These are phyloP conservation scores for Suillus luteus DNA, from an alignment of 768 basidiomycete genomes.

Conservation along the genomic window DNA sequence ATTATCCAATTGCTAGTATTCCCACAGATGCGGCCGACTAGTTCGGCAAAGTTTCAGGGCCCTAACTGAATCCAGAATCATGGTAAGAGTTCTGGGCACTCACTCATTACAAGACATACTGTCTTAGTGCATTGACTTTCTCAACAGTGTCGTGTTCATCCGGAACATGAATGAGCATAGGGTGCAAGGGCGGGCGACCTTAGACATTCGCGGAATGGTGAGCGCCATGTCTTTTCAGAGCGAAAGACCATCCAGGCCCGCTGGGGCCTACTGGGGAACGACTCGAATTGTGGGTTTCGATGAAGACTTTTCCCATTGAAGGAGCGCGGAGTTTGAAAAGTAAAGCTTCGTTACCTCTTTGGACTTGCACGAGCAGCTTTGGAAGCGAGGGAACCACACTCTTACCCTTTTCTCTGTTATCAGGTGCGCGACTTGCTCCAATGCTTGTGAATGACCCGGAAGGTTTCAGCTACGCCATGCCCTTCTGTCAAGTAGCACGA, in stretches of 20 bases:
- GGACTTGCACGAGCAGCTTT: not conserved
- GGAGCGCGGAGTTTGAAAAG: constrained; percentile 5
- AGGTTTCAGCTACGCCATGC: too few relatives aligned
- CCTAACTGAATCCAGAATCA: not conserved
- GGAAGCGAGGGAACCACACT: not conserved
- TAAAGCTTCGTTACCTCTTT: not conserved
- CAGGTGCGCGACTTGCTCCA: not conserved
- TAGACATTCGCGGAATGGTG: not conserved
- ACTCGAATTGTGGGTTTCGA: not conserved
- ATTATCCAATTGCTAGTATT: not conserved
- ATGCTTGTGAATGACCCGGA: too few relatives aligned
- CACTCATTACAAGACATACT: not conserved
- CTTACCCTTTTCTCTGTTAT: constrained; percentile 2
- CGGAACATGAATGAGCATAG: not conserved
- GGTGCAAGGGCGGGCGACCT: not conserved
- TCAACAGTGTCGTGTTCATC: not conserved
- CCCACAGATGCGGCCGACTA: not conserved
- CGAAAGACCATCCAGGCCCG: not conserved
- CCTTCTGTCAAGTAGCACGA: not conserved
- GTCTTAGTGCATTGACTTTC: not conserved
- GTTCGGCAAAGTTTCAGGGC: not conserved
- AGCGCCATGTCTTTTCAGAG: not conserved
- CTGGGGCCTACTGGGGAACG: not conserved
- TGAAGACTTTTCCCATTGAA: not conserved
- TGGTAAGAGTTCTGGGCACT: constrained; percentile 3